Base-by-base conservation (phyloP, 129 eudicot genomes). In the Chrysanthemum seticuspe region DNA sequence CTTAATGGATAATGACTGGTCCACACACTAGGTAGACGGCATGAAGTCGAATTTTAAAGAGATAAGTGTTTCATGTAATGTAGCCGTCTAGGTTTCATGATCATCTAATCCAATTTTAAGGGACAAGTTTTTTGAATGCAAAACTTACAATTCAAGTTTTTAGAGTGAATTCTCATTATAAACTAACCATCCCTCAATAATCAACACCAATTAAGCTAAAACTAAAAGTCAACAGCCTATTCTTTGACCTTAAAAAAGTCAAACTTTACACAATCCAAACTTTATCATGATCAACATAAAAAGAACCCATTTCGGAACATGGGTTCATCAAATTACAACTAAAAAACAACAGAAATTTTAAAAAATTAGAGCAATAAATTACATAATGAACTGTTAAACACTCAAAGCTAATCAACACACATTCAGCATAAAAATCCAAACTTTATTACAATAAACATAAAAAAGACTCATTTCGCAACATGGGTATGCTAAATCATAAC, bases 221-320 rank as follows among this genome's bases (percentile, higher is more conserved):
- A 11, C 1, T 54, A 15, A 55, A 34, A 62, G 61, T 54, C 50
- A 62, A 50, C 23, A 61, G 31, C 12, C 40, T 29, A 34, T 10
- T 45, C 44, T 36, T 52, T 31, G 51, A 52, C 64, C 29, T 3
- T 47, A 16, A 67, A 45, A 27, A 34, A 67, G 59, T 67, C 72
- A 68, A 50, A 68, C 13, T 50, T 8, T 13, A 15, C 55, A 65
- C 31, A n/a, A n/a, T 31, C 36, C 36, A 31, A 31, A 31, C 36
- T 31, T 31, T 31, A 31, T 4, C 6, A 31, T 4, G 5, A 4
- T 31, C 5, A 31, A 31, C 36, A 31, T 31, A 31, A 31, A 31
- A 31, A 31, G 0, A 31, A 31, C 6, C 34, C 5, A 31, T 31
- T 31, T 4, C 36, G 1, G 6, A 4, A 31, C 36, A 31, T 4